These are phyloP conservation scores for Boechera retrofracta DNA, from an alignment of 345 rosid species.

Conservation along the genomic window DNA sequence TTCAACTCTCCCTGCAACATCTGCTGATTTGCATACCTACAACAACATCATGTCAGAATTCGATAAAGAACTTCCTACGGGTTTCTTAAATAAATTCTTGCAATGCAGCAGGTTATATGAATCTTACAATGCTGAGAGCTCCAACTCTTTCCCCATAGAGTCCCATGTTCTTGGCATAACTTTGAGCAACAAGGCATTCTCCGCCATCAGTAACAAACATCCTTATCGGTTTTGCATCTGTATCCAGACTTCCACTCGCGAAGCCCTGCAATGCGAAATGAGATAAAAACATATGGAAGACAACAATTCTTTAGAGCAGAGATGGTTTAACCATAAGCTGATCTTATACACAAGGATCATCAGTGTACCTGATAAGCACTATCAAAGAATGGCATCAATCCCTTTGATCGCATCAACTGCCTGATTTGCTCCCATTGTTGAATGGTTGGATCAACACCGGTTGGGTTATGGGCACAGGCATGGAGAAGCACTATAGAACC, in stretches of 20 bases:
- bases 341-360: slow-evolving; percentile 17
- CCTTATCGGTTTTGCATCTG: slow-evolving; percentile 75
- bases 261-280: slow-evolving; percentile 58
- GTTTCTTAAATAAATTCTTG: background rate
- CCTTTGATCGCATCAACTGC: slow-evolving; percentile 73
- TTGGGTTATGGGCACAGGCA: slow-evolving; percentile 99
- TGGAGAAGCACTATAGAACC: slow-evolving; percentile 92
- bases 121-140: slow-evolving; percentile 92
- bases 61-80: background rate
- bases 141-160: slow-evolving; percentile 96
- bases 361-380: slow-evolving; percentile 86
- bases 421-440: slow-evolving; percentile 92
- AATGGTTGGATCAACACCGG: slow-evolving; percentile 92
- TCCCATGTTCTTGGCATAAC: slow-evolving; percentile 96
- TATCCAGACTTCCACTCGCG: slow-evolving; percentile 87
- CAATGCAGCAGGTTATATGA: slow-evolving; percentile 2
- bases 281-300: background rate
- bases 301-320: background rate
- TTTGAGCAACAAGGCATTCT: slow-evolving; percentile 83
- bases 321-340: slow-evolving; percentile 6
- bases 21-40: slow-evolving; percentile 86
- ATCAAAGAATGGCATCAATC: slow-evolving; percentile 88
- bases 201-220: slow-evolving; percentile 93
- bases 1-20: slow-evolving; percentile 75
- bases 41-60: background rate